phyloP scores from a whole-genome alignment of 345 rosid species.

The Salix koriyanagi region DNA sequence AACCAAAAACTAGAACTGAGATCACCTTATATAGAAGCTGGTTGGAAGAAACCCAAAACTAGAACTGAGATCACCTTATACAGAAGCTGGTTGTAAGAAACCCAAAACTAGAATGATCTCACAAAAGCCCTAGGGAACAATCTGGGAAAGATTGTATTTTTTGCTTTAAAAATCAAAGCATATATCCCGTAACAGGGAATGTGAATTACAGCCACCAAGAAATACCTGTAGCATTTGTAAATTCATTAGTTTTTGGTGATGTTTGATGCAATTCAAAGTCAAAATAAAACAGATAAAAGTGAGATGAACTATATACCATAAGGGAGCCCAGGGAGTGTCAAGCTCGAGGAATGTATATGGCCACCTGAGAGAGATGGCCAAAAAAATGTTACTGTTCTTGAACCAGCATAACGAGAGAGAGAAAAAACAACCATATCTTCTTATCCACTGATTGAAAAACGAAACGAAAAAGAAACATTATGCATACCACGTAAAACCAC shows the following conservation, averaged over 20 bases:
- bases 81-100: not conserved
- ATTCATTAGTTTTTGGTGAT: not conserved
- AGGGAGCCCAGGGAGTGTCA: constrained; percentile 57
- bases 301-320: constrained; percentile 42
- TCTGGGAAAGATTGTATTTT: constrained; percentile 34
- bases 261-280: not conserved
- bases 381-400: constrained; percentile 2
- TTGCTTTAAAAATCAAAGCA: constrained; percentile 49
- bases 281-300: not conserved
- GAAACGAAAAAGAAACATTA: not conserved
- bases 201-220: constrained; percentile 48
- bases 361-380: constrained; percentile 52
- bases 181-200: constrained; percentile 73
- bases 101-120: constrained; percentile 21
- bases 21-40: not conserved
- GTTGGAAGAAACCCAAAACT: not conserved
- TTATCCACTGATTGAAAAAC: not conserved
- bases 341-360: constrained; percentile 86
- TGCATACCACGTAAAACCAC: constrained; percentile 70
- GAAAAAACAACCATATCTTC: not conserved
- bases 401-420: not conserved
- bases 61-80: constrained; percentile 1
- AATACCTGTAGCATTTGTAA: constrained; percentile 47
- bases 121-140: constrained; percentile 49
- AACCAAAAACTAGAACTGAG: constrained; percentile 11